phyloP scores from a whole-genome alignment of 2,329 filamentous ascomycete genomes.

The Botrytis fabae region DNA sequence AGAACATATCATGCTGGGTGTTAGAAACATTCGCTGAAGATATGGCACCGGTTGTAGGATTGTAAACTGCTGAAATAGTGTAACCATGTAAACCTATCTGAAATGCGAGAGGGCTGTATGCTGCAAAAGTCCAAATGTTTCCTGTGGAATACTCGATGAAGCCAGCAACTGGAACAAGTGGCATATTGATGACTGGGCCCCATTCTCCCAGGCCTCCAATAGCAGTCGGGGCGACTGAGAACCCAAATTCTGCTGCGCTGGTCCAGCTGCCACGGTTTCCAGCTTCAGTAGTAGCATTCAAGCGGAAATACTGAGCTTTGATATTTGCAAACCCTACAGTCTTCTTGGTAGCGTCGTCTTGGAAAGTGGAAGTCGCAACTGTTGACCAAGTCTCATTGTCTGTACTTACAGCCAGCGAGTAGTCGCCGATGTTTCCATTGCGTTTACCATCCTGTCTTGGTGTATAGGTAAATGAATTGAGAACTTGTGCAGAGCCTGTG shows the following conservation, averaged over 20 bases:
- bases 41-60: constrained; percentile 35
- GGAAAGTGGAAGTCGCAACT: constrained; percentile 36
- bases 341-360: constrained; percentile 25
- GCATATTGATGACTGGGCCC: constrained; percentile 29
- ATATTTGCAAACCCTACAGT: constrained; percentile 21
- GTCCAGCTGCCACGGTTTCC: constrained; percentile 29
- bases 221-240: constrained; percentile 6
- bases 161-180: constrained; percentile 28
- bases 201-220: constrained; percentile 24
- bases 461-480: constrained; percentile 40
- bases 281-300: constrained; percentile 29
- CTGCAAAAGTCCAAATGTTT: constrained; percentile 28
- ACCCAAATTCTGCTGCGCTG: constrained; percentile 26
- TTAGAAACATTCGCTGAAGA: constrained; percentile 37
- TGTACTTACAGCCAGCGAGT: constrained; percentile 37
- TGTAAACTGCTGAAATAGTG: constrained; percentile 41
- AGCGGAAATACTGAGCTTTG: constrained; percentile 25
- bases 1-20: constrained; percentile 32
- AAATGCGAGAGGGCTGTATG: constrained; percentile 23
- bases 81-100: constrained; percentile 27
- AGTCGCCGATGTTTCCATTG: constrained; percentile 43
- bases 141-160: constrained; percentile 26
- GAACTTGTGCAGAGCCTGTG: constrained; percentile 38
- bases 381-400: constrained; percentile 39
- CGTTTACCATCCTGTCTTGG: constrained; percentile 40